Evolutionary conservation across 345 rosid species (phyloP).

Genomic region (Barbarea vulgaris): DNA sequence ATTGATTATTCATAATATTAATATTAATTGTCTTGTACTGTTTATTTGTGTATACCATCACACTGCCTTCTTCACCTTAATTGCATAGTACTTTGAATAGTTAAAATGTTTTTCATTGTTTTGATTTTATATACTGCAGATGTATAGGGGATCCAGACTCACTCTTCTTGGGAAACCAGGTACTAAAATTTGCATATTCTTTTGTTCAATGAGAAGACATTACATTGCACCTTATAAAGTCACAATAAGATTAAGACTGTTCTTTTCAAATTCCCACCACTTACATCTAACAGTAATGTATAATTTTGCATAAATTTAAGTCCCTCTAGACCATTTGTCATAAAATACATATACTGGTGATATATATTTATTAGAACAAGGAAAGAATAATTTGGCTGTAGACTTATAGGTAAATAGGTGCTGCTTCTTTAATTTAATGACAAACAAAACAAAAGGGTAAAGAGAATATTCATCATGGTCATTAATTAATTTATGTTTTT

Average conservation of each 20-base stretch:
- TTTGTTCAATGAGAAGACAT: not conserved
- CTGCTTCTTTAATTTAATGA: slow-evolving; percentile 19
- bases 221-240: not conserved
- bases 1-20: not conserved
- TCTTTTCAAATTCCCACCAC: not conserved
- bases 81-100: not conserved
- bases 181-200: not conserved
- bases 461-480: slow-evolving; percentile 42
- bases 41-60: not conserved
- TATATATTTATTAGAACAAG: slow-evolving; percentile 14
- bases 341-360: slow-evolving; percentile 17
- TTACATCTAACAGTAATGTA: not conserved
- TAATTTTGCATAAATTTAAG: slow-evolving; percentile 11
- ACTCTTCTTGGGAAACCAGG: slow-evolving; percentile 34
- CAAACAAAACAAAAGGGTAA: slow-evolving; percentile 5
- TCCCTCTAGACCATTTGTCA: slow-evolving; percentile 21
- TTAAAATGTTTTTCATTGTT: not conserved
- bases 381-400: slow-evolving; percentile 10
- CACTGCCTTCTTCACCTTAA: not conserved
- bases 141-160: slow-evolving; percentile 44
- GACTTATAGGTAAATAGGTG: slow-evolving; percentile 26
- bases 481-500: slow-evolving; percentile 8
- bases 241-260: slow-evolving; percentile 22
- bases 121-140: slow-evolving; percentile 31
- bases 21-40: not conserved